phyloP scores from a whole-genome alignment of 2,329 filamentous ascomycete species.

The Stagonosporopsis tanaceti region DNA sequence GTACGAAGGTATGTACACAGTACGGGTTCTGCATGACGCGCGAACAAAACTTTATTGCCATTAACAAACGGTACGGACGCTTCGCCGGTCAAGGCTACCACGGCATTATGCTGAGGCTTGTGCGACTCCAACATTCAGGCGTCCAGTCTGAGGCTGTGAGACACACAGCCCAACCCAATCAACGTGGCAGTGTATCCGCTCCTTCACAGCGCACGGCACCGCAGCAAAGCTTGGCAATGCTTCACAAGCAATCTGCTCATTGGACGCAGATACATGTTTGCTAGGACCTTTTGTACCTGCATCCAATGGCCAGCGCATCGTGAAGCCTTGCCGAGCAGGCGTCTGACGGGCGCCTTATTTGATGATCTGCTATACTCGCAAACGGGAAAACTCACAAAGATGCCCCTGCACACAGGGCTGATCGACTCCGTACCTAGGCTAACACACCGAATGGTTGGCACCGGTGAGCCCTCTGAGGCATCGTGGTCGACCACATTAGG shows the following conservation, averaged over 20 bases:
- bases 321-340: neutral
- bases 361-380: neutral
- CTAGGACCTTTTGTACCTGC: neutral
- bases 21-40: no score
- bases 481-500: neutral
- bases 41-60: no score
- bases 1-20: no score
- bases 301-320: neutral
- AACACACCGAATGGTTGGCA: neutral
- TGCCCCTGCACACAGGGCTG: neutral
- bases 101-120: neutral
- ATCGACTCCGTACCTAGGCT: neutral
- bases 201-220: neutral
- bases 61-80: no score
- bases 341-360: neutral
- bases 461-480: neutral
- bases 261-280: neutral
- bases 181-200: constrained; percentile 1
- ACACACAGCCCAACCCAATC: neutral
- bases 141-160: constrained; percentile 5
- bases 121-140: neutral
- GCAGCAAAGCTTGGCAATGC: neutral
- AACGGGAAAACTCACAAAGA: neutral
- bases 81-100: no score
- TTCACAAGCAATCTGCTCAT: neutral